Evolutionary conservation across 1,284 basidiomycete species (phyloP).

Genomic region (Porphyrellus sp.): DNA sequence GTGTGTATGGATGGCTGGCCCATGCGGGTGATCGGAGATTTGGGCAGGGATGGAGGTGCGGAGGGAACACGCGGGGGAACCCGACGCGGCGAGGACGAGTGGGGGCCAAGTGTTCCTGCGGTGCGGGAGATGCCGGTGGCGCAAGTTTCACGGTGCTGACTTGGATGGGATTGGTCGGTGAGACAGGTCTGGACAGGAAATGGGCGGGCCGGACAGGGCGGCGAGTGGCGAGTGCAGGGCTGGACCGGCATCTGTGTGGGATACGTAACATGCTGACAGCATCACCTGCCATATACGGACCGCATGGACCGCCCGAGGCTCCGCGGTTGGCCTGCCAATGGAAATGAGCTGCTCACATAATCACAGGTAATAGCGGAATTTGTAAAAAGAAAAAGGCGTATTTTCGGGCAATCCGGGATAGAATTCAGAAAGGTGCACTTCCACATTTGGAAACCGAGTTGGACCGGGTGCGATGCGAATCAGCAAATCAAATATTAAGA

Average conservation of each 20-base stretch:
- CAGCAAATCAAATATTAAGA: conserved; percentile 40
- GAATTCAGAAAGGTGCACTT: conserved; percentile 11
- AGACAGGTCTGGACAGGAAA: conserved; percentile 7
- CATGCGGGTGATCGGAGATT: conserved; percentile 6
- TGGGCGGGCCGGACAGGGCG: conserved; percentile 23
- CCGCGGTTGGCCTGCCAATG: conserved; percentile 34
- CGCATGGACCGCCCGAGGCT: conserved; percentile 27
- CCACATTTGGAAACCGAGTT: conserved; percentile 18
- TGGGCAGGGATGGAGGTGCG: conserved; percentile 10
- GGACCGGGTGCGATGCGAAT: conserved; percentile 35
- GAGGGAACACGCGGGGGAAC: conserved; percentile 20
- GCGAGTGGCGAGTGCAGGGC: conserved; percentile 27
- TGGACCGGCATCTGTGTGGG: conserved; percentile 25
- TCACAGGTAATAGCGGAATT: conserved; percentile 35
- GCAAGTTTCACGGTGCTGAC: conserved; percentile 21
- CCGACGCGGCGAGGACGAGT: conserved; percentile 13
- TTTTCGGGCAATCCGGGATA: conserved; percentile 31
- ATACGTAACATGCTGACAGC: conserved; percentile 33
- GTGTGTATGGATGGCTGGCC: too few species aligned
- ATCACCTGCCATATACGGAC: conserved; percentile 20
- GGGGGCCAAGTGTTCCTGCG: neutral
- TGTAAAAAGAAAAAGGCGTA: conserved; percentile 29
- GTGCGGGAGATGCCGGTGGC: conserved; percentile 29
- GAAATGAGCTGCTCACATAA: conserved; percentile 28
- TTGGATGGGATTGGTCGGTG: neutral